These are phyloP conservation scores for Oryza australiensis DNA, from an alignment of 176 grass and related monocot species.

Conservation along the genomic window DNA sequence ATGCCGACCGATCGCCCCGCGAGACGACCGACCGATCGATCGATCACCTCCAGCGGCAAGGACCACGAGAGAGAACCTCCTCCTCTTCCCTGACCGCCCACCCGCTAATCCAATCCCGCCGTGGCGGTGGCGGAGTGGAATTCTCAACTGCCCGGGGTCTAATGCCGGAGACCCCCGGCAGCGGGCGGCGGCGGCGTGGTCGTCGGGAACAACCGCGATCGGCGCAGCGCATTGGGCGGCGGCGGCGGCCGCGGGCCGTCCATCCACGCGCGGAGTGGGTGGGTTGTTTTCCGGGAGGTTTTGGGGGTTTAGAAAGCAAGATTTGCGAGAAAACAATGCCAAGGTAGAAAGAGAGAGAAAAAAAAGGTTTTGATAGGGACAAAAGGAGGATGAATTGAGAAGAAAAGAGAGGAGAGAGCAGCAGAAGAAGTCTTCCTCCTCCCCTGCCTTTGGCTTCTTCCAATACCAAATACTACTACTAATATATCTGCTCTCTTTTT, in stretches of 20 bases:
- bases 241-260: slow-evolving; percentile 26
- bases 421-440: not conserved
- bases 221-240: slow-evolving; percentile 42
- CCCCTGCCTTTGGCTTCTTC: slow-evolving; percentile 30
- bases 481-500: not conserved
- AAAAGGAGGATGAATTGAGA: slow-evolving; percentile 45
- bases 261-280: slow-evolving; percentile 31
- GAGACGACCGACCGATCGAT: slow-evolving; percentile 2
- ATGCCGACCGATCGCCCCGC: slow-evolving; percentile 34
- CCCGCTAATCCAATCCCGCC: slow-evolving; percentile 23
- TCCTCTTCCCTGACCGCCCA: slow-evolving; percentile 13
- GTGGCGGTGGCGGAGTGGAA: slow-evolving; percentile 8
- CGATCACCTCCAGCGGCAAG: slow-evolving; percentile 21
- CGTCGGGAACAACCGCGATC: slow-evolving; percentile 10
- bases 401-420: not conserved
- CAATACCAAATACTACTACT: slow-evolving; percentile 31
- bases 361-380: slow-evolving; percentile 42
- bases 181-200: not conserved
- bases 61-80: slow-evolving; percentile 9
- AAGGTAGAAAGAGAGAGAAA: slow-evolving; percentile 5
- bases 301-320: slow-evolving; percentile 44
- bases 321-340: slow-evolving; percentile 37
- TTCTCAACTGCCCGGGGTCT: not conserved
- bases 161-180: slow-evolving; percentile 1
- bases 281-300: slow-evolving; percentile 43